A percentile compares a stretch with the other conserved stretches of the same genome.
Evolutionary conservation across 305 asterid species (phyloP).

Genomic region (Withania somnifera): DNA sequence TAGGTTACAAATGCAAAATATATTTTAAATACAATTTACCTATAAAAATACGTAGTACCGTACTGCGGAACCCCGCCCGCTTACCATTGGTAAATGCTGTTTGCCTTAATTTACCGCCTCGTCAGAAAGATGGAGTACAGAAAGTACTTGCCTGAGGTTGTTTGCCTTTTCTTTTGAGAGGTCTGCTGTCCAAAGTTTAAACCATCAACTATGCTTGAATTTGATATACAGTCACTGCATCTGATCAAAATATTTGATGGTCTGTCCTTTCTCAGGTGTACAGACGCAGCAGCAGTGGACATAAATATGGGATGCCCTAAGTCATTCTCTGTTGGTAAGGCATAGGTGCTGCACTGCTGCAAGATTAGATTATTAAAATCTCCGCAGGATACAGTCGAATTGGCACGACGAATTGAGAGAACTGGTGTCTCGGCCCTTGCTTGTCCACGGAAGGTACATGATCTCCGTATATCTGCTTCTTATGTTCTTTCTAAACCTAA

Average conservation of each 20-base stretch:
- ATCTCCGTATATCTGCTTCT: neutral
- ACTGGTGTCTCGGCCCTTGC: conserved; percentile 88
- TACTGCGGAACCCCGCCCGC: too few relatives aligned
- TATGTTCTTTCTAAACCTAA: neutral
- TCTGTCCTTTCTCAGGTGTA: conserved; percentile 43
- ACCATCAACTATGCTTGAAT: neutral
- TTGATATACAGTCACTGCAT: neutral
- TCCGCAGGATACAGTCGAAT: conserved; percentile 68
- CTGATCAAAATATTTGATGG: neutral
- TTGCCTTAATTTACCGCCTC: too few relatives aligned
- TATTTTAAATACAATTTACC: too few relatives aligned
- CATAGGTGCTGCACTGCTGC: conserved; percentile 96
- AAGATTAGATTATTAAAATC: conserved; percentile 70
- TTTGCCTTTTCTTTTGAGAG: neutral
- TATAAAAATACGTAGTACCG: too few relatives aligned
- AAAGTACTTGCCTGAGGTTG: neutral
- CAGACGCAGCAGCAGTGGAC: conserved; percentile 82
- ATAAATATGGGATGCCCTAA: conserved; percentile 95
- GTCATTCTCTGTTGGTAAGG: conserved; percentile 81
- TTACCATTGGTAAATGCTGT: too few relatives aligned
- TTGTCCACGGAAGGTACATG: conserved; percentile 83
- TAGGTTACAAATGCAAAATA: too few relatives aligned
- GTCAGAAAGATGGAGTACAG: too few relatives aligned
- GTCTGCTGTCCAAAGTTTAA: neutral
- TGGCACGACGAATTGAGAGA: conserved; percentile 79